Base-by-base conservation (phyloP, 2,329 filamentous ascomycete species). In the Talaromyces atroroseus region DNA sequence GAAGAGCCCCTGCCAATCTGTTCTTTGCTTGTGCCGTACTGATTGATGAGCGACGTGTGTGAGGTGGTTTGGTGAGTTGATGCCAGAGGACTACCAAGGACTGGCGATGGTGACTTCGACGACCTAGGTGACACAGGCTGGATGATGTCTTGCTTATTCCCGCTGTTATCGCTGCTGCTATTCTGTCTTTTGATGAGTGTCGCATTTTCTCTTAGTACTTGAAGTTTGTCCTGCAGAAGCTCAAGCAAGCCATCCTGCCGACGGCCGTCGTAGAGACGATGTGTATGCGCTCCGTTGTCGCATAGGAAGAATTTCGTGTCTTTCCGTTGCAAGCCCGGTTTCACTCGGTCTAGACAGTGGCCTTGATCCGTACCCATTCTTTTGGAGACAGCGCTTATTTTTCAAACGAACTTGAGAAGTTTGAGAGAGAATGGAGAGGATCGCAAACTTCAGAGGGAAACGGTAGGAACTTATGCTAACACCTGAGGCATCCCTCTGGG, bases 1-100 rank as follows among this genome's bases (percentile, higher is more conserved):
- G 95, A 95, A 45, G 90, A 90, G 58, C 90, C 90, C 40, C 89
- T 88, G n/a, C 90, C 90, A 21, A 95, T 87, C 36, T 57, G 55
- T 32, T 58, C 51, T 46, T 59, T 58, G 36, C 54, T 55, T 4
- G 11, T 53, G 1, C 58, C 58, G 26, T 59, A 59, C 2, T 47
- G 55, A 16, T 58, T 29, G 21, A 36, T 55, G 16, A 59, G 36
- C n/a, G 56, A 50, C 10, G 29, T n/a, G 7, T 20, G 3, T 26
- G 38, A 14, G 24, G 21, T 26, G 38, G 38, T 42, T 18, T 42
- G 14, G 4, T 18, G 5, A 21, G 40, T 2, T 7, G n/a, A 42
- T 20, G 38, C 16, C n/a, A 4, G 40, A 21, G 40, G n/a, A 42
- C 18, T 20, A 16, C 7, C 2, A 8, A 20, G 11, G n/a, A 18